Evolutionary conservation across 2,329 filamentous ascomycete genomes (phyloP).

Genomic region (Cyphellophora europaea): DNA sequence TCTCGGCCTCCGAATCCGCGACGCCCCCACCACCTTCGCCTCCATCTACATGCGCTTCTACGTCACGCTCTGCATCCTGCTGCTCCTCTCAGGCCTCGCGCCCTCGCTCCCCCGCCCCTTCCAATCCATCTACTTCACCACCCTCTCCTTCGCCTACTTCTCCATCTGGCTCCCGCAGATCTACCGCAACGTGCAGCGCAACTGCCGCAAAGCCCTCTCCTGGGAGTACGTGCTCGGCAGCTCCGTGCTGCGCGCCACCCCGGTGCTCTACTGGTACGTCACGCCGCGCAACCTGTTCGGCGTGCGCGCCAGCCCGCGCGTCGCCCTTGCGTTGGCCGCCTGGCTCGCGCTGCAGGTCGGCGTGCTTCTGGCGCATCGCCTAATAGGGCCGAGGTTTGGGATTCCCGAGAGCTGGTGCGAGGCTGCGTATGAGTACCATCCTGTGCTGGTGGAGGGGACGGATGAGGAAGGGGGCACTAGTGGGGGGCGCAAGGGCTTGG

Average conservation of each 20-base stretch:
- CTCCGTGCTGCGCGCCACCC: conserved; percentile 65
- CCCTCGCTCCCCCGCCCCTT: conserved; percentile 45
- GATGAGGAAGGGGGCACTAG: neutral
- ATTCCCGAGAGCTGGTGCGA: conserved; percentile 51
- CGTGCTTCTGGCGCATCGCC: conserved; percentile 68
- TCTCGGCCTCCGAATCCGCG: conserved; percentile 2
- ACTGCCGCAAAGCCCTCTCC: conserved; percentile 80
- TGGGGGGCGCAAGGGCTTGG: conserved; percentile 37
- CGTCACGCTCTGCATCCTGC: conserved; percentile 46
- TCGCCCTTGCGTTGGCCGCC: conserved; percentile 54
- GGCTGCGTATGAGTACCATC: conserved; percentile 82
- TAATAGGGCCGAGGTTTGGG: conserved; percentile 63
- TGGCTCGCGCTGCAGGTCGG: conserved; percentile 88
- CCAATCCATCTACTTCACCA: conserved; percentile 48
- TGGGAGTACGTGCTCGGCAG: conserved; percentile 88
- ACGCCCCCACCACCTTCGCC: conserved; percentile 36
- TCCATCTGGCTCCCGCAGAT: conserved; percentile 93
- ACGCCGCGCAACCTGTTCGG: conserved; percentile 73
- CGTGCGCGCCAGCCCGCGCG: conserved; percentile 55
- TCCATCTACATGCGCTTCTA: conserved; percentile 55
- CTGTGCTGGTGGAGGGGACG: conserved; percentile 60
- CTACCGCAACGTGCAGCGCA: conserved; percentile 77
- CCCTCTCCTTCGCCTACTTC: conserved; percentile 64
- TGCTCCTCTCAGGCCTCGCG: conserved; percentile 52
- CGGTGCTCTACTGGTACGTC: conserved; percentile 79